phyloP scores from a whole-genome alignment of 2,329 filamentous ascomycete genomes.

The Botrytis medusae region DNA sequence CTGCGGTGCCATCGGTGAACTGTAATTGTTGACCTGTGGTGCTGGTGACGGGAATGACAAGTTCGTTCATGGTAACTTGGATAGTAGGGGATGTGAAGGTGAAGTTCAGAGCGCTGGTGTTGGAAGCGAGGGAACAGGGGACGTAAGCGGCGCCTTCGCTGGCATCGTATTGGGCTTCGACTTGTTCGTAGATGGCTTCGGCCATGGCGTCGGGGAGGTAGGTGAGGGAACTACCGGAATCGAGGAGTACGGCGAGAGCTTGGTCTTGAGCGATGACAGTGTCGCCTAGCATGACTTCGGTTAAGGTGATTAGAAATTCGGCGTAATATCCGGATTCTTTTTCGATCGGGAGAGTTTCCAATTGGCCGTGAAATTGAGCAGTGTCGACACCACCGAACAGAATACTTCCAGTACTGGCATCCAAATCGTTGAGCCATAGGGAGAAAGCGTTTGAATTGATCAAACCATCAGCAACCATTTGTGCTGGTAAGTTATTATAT shows the following conservation, averaged over 20 bases:
- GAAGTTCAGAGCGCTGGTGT: conserved; percentile 50
- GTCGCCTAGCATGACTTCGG: conserved; percentile 51
- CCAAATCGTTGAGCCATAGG: conserved; percentile 72
- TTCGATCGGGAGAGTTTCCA: conserved; percentile 68
- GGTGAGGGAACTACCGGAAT: conserved; percentile 67
- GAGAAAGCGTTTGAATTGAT: conserved; percentile 71
- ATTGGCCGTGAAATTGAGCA: conserved; percentile 59
- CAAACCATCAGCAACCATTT: conserved; percentile 58
- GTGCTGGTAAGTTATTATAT: conserved; percentile 70
- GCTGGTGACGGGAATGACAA: conserved; percentile 54
- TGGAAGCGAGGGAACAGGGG: conserved; percentile 52
- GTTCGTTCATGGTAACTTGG: conserved; percentile 56
- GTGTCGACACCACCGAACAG: conserved; percentile 75
- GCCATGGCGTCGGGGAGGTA: conserved; percentile 62
- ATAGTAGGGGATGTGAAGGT: conserved; percentile 56
- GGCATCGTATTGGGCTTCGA: conserved; percentile 59
- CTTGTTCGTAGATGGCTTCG: conserved; percentile 54
- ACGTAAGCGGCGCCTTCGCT: conserved; percentile 59
- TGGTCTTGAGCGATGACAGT: conserved; percentile 47
- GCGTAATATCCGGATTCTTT: conserved; percentile 50
- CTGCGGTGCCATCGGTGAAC: conserved; percentile 53
- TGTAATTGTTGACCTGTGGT: conserved; percentile 48
- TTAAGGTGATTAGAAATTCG: conserved; percentile 70
- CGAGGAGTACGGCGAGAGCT: conserved; percentile 65
- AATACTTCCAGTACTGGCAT: conserved; percentile 63